phyloP scores from a whole-genome alignment of 2,329 filamentous ascomycete species.

The Neonectria punicea region DNA sequence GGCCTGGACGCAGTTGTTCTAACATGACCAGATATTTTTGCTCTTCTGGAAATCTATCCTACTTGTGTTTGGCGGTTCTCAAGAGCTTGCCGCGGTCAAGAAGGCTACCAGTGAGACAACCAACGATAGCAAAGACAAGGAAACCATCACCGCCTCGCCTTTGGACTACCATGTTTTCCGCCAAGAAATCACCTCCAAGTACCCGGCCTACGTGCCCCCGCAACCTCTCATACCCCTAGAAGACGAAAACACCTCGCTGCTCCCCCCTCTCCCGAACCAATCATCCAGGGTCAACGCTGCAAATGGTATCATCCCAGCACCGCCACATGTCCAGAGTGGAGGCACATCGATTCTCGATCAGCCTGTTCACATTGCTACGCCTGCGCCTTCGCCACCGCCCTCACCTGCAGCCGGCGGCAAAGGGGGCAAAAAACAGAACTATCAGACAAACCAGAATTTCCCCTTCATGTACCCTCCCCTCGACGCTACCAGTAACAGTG shows the following conservation, averaged over 20 bases:
- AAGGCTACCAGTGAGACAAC: conserved; percentile 71
- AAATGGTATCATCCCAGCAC: conserved; percentile 70
- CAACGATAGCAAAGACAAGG: conserved; percentile 71
- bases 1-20: conserved; percentile 23
- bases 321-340: conserved; percentile 63
- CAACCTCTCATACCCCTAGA: conserved; percentile 85
- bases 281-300: conserved; percentile 69
- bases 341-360: conserved; percentile 90
- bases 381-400: conserved; percentile 92
- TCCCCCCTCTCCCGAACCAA: conserved; percentile 85
- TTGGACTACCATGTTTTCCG: conserved; percentile 96
- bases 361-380: conserved; percentile 98
- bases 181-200: conserved; percentile 97
- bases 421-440: conserved; percentile 97
- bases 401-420: conserved; percentile 90
- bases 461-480: conserved; percentile 97
- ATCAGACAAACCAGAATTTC: conserved; percentile 98
- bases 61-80: conserved; percentile 82
- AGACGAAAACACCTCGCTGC: conserved; percentile 87
- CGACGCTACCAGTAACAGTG: conserved; percentile 87
- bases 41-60: conserved; percentile 93
- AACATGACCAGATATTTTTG: conserved; percentile 71
- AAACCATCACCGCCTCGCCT: conserved; percentile 91
- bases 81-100: conserved; percentile 80
- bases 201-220: conserved; percentile 94